Evolutionary conservation across 2,329 filamentous ascomycete genomes (phyloP), one percentile per base, ranked within the genome.

Genomic region (Lecanoromycetidae sp.): DNA sequence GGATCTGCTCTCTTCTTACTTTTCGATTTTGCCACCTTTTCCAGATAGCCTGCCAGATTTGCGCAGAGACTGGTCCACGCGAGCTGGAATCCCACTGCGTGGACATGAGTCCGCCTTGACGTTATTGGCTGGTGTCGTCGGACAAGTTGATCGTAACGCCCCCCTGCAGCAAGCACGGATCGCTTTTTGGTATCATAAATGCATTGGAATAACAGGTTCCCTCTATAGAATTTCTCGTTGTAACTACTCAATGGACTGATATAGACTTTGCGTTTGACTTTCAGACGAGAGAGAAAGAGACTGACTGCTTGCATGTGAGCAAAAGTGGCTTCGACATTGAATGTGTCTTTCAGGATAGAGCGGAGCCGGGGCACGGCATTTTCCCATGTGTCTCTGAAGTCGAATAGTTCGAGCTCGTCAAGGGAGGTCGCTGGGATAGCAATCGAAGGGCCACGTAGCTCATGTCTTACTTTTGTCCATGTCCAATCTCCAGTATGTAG

Each of bases 51-150:
- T 10, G 57, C 54, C 60, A 85, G 78, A 1, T 71, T 71, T 33
- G 77, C 77, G 5, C 81, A 80, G 3, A 94, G 70, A 48, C 82
- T 79, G 57, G 95, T 88, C 79, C 88, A 93, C 20, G 84, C 84
- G 33, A 96, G 69, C 58, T 87, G 93, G 60, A 96, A 90, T 1
- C 93, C 91, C 9, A 96, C 91, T 4, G 87, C 90, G 60, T 93
- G 86, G 17, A 79, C 77, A 57, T 81, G 34, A 9, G 33, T 37
- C n/a, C 36, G 43, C n/a, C 39, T 46, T 23, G 42, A 26, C 9
- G 37, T 27, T 10, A 53, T 35, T 10, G 36, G 35, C 33, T 52
- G 77, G 58, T 93, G 84, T 51, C 93, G 84, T 60, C 80, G 80
- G 54, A 98, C 90, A 17, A 98, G 69, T 39, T 79, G 79, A 61